phyloP scores from a whole-genome alignment of 257 asterid species.

The Solanum arcanum region DNA sequence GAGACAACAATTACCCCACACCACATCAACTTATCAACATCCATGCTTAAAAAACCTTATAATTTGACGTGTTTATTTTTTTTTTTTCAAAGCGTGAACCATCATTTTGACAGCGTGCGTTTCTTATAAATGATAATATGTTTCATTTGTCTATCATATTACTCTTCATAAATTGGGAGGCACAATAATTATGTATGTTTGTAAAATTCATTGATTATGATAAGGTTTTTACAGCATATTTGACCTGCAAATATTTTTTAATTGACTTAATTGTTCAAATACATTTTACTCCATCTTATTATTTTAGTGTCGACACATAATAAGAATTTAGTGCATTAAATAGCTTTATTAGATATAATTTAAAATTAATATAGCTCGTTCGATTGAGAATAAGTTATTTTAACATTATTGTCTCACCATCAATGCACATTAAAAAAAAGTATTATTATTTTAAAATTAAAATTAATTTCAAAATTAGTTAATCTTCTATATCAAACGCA shows the following conservation, averaged over 20 bases:
- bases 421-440: too few species aligned
- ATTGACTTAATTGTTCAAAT: not conserved
- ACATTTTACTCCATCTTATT: not conserved
- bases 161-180: not conserved
- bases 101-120: not conserved
- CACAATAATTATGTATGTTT: not conserved
- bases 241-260: not conserved
- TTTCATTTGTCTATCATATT: not conserved
- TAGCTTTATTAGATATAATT: too few species aligned
- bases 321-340: too few species aligned
- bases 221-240: not conserved
- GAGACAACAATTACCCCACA: not conserved
- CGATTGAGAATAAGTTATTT: too few species aligned
- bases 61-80: not conserved
- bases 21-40: not conserved
- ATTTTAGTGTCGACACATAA: too few species aligned
- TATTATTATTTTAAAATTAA: accelerated
- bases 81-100: not conserved
- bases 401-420: not conserved
- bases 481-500: not conserved
- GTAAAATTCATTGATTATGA: not conserved
- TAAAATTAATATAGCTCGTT: not conserved
- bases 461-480: too few species aligned
- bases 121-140: not conserved
- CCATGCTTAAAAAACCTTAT: not conserved